Evolutionary conservation across 2,329 filamentous ascomycete genomes (phyloP).

Genomic region (Aureobasidium musti): DNA sequence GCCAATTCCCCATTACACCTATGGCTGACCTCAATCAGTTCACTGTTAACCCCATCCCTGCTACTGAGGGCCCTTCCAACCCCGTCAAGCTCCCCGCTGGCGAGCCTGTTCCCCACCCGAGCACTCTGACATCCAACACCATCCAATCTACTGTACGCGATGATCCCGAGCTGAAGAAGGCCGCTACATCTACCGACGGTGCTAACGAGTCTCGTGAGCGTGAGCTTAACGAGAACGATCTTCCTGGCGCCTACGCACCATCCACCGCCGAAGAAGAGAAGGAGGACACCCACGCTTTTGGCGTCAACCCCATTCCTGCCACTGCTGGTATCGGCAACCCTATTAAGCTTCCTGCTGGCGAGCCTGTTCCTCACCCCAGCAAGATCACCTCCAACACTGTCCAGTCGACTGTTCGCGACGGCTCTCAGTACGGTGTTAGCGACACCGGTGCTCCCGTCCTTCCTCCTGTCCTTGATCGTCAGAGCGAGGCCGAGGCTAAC

Average conservation of each 20-base stretch:
- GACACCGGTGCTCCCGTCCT: constrained; percentile 56
- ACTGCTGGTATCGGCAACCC: constrained; percentile 68
- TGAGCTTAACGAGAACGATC: constrained; percentile 28
- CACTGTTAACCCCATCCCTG: constrained; percentile 56
- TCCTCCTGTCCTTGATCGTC: constrained; percentile 51
- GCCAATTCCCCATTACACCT: constrained; percentile 73
- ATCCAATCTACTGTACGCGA: constrained; percentile 65
- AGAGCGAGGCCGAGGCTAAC: constrained; percentile 45
- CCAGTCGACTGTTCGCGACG: constrained; percentile 66
- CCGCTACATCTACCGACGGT: constrained; percentile 42
- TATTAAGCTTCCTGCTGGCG: constrained; percentile 74
- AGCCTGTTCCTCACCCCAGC: constrained; percentile 71
- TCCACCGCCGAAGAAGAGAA: constrained; percentile 32
- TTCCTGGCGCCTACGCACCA: constrained; percentile 18
- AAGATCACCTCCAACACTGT: constrained; percentile 70
- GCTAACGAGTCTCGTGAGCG: constrained; percentile 44
- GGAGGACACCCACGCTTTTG: constrained; percentile 51
- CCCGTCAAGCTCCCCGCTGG: constrained; percentile 77
- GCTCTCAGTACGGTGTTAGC: constrained; percentile 82
- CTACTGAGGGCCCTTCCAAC: constrained; percentile 62
- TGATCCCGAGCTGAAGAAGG: constrained; percentile 61
- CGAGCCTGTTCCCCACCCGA: constrained; percentile 73
- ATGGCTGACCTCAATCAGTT: constrained; percentile 50
- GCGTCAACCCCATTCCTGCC: constrained; percentile 59
- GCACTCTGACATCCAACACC: constrained; percentile 66